phyloP scores from a whole-genome alignment of 331 rosid genomes.

The Phaseolus coccineus region DNA sequence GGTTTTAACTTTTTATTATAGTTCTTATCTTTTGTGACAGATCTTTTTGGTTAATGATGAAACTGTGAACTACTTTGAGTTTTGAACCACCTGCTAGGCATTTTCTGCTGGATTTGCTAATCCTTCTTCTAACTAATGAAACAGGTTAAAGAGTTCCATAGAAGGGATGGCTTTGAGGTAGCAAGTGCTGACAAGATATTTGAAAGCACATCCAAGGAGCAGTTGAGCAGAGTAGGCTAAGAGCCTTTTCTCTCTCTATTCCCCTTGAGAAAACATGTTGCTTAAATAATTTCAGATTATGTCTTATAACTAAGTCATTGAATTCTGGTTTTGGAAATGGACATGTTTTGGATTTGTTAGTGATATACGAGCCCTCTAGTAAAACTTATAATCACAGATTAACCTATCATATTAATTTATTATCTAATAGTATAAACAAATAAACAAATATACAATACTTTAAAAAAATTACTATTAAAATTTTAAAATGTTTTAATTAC shows the following conservation, averaged over 20 bases:
- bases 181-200: slow-evolving; percentile 98
- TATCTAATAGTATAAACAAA: no score
- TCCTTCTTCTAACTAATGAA: slow-evolving; percentile 30
- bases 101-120: slow-evolving; percentile 27
- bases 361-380: no score
- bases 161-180: slow-evolving; percentile 97
- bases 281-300: not conserved
- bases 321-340: not conserved
- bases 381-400: no score
- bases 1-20: not conserved
- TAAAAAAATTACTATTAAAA: no score
- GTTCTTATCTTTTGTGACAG: slow-evolving; percentile 1
- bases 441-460: no score
- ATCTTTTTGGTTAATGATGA: slow-evolving; percentile 1
- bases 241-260: not conserved
- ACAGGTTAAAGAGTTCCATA: slow-evolving; percentile 83
- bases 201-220: slow-evolving; percentile 92
- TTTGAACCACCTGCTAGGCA: slow-evolving; percentile 11
- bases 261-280: not conserved
- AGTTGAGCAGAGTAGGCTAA: slow-evolving; percentile 66
- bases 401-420: no score
- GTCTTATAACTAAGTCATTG: no score
- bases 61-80: not conserved
- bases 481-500: no score
- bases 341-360: no score